Evolutionary conservation across 208 protist genomes (phyloP).

Genomic region (Trypanosomatidae sp.): DNA sequence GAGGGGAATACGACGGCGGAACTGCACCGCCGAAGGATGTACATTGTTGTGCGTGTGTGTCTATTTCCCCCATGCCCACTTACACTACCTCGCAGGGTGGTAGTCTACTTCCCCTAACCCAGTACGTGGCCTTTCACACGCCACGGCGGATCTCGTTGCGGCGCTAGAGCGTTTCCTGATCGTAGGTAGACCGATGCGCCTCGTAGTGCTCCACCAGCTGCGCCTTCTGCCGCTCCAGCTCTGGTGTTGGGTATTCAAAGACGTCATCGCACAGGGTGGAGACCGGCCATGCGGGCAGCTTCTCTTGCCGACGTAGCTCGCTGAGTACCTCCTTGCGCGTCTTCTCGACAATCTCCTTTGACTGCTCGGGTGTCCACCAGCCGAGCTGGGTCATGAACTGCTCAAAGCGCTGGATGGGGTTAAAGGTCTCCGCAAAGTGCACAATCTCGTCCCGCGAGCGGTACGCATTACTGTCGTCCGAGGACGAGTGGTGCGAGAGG

Average conservation of each 20-base stretch:
- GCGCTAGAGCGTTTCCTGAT: constrained; percentile 41
- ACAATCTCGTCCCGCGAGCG: constrained; percentile 62
- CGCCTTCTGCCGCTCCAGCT: constrained; percentile 44
- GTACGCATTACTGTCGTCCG: constrained; percentile 95
- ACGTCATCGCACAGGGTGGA: constrained; percentile 56
- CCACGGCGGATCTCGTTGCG: neutral
- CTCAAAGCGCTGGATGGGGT: constrained; percentile 73
- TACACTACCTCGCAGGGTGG: neutral
- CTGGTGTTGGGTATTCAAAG: constrained; percentile 53
- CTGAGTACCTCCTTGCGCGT: constrained; percentile 50
- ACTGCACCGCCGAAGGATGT: neutral
- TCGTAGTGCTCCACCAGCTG: constrained; percentile 61
- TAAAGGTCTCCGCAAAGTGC: constrained; percentile 46
- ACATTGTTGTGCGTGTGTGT: neutral
- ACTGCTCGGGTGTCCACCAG: constrained; percentile 67
- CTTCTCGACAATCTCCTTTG: constrained; percentile 33
- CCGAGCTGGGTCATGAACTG: constrained; percentile 48
- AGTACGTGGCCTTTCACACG: neutral
- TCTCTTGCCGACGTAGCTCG: constrained; percentile 72
- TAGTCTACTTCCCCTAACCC: no score
- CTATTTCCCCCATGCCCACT: neutral
- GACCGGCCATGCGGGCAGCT: constrained; percentile 63
- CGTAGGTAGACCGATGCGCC: constrained; percentile 47
- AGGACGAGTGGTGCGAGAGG: constrained; percentile 94
- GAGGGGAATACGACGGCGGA: neutral